Percentiles rank a stretch among this genome's conserved stretches.
Evolutionary conservation across 148 eudicot genomes (phyloP).

Genomic region (Arbutus unedo): DNA sequence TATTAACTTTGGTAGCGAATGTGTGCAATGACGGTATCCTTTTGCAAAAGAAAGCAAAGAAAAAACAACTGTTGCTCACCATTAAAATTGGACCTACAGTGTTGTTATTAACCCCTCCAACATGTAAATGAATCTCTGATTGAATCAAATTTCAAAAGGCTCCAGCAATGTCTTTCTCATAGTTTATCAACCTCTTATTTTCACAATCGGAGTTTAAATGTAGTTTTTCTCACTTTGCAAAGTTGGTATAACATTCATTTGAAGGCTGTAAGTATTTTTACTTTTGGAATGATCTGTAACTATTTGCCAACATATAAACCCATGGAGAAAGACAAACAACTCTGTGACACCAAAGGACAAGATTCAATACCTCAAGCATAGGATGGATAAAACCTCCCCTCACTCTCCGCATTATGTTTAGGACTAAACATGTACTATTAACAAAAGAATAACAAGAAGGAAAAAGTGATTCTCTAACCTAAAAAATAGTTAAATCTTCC

Average conservation of each 20-base stretch:
- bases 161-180: not conserved
- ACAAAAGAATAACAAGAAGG: too few relatives aligned
- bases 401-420: not conserved
- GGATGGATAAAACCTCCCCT: not conserved
- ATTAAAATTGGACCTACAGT: not conserved
- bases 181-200: not conserved
- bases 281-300: not conserved
- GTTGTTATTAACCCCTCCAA: not conserved
- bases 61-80: not conserved
- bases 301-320: not conserved
- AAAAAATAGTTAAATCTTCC: not conserved
- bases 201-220: not conserved
- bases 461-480: not conserved
- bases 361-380: not conserved
- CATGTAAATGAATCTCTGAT: not conserved
- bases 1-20: too few relatives aligned
- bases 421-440: not conserved
- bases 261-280: not conserved
- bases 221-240: conserved; percentile 1
- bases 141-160: not conserved
- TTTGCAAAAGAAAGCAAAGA: not conserved
- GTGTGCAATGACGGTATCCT: too few relatives aligned
- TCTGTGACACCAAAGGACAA: not conserved
- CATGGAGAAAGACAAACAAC: not conserved
- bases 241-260: not conserved